Conservation (phyloP, 1,284 basidiomycete species). For the Cryptococcus amylolentus region DNA sequence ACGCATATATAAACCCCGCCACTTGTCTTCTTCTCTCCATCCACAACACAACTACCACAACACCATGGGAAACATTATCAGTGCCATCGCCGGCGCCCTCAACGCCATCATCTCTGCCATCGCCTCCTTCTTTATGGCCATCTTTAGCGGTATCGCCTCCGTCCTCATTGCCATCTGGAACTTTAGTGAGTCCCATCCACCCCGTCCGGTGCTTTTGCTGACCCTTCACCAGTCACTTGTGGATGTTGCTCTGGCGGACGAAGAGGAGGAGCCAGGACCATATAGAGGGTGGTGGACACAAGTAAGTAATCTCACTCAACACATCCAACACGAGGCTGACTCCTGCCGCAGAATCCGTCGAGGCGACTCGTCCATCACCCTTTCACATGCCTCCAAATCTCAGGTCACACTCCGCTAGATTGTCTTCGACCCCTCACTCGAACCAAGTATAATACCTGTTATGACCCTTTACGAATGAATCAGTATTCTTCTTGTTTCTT, state of each 20-base stretch:
- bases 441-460: too few species aligned
- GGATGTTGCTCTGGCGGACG: constrained; percentile 30
- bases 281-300: constrained; percentile 27
- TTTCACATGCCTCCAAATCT: not conserved
- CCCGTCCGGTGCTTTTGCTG: not conserved
- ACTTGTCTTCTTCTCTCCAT: not conserved
- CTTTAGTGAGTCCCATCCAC: constrained; percentile 20
- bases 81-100: constrained; percentile 30
- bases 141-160: constrained; percentile 34
- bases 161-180: constrained; percentile 38
- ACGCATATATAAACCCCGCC: constrained; percentile 2
- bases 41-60: constrained; percentile 3
- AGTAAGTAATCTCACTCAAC: not conserved
- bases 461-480: too few species aligned
- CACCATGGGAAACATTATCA: constrained; percentile 33
- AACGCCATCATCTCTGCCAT: constrained; percentile 23
- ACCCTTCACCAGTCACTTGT: constrained; percentile 18
- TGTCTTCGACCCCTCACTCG: too few species aligned
- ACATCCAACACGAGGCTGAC: not conserved
- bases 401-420: not conserved
- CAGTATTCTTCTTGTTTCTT: too few species aligned
- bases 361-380: not conserved
- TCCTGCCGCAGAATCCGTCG: constrained; percentile 8
- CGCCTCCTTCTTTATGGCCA: constrained; percentile 31
- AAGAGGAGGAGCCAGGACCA: constrained; percentile 27